Base-by-base conservation (phyloP, 768 basidiomycete species). In the Leccinellum luteum region DNA sequence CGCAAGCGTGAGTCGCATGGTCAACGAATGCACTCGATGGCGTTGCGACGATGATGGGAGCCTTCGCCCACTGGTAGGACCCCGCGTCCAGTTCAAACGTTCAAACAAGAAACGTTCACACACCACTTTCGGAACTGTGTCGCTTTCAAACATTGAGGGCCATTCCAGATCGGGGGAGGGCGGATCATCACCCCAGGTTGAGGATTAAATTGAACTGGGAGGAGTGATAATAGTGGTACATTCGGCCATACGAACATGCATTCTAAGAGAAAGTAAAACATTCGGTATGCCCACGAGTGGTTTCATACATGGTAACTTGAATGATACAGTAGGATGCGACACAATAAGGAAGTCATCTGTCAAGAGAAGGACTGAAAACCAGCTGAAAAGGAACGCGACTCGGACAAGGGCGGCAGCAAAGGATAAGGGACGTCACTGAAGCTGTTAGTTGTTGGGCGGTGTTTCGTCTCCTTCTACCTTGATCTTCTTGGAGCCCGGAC, bases 381-480 rank as follows among this genome's bases (percentile, higher is more conserved):
- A n/a, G n/a, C n/a, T n/a, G n/a, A n/a, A n/a, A n/a, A n/a, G n/a
- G n/a, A n/a, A n/a, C n/a, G n/a, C n/a, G n/a, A n/a, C n/a, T n/a
- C n/a, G n/a, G n/a, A 9, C 6, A 19, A 41, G 47, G 51, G 48
- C 13, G 54, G 30, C n/a, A 19, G 30, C n/a, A 19, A 48, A 15
- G 28, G 28, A 48, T 0, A 47, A 41, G n/a, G 38, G 48, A 27
- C 28, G 45, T n/a, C n/a, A n/a, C n/a, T 6, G 25, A 17, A 53
- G 32, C 23, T 2, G n/a, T 62, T 48, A 65, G 23, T 56, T 9
- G 3, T 43, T 23, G 19, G 12, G 48, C 6, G 30, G 15, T 4
- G 38, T 17, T n/a, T 64, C 61, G 3, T 65, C 61, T 60, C 66
- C 65, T 60, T 68, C 65, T n/a, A 54, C 51, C 48, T 72, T 70